These are phyloP conservation scores for Chrysanthemum seticuspe DNA, from an alignment of 129 eudicot genomes.

Conservation along the genomic window DNA sequence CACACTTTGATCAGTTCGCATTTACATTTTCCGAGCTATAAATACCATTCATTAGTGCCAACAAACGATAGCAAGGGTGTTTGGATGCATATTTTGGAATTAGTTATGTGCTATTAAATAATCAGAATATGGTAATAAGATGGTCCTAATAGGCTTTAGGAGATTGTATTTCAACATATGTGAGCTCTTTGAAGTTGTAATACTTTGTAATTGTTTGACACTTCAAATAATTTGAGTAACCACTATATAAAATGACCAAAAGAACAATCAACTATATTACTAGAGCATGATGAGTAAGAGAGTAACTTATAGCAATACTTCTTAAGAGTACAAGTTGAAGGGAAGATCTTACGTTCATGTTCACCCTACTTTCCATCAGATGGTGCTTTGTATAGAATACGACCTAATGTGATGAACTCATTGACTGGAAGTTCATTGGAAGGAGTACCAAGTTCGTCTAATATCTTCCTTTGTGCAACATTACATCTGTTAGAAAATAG, in stretches of 20 bases:
- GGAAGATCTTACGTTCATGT: too few relatives aligned
- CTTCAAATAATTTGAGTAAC: too few relatives aligned
- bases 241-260: too few relatives aligned
- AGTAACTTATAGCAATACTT: too few relatives aligned
- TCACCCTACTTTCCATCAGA: too few relatives aligned
- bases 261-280: too few relatives aligned
- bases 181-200: too few relatives aligned
- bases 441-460: conserved; percentile 93
- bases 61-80: not conserved
- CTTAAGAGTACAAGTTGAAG: too few relatives aligned
- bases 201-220: too few relatives aligned
- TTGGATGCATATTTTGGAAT: not conserved
- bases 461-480: conserved; percentile 97
- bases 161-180: too few relatives aligned
- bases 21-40: not conserved
- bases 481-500: conserved; percentile 46
- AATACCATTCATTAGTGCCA: not conserved
- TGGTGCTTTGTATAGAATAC: too few relatives aligned
- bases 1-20: not conserved
- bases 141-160: not conserved
- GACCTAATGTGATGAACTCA: conserved; percentile 77
- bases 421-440: conserved; percentile 94
- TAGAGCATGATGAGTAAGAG: too few relatives aligned
- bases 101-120: not conserved
- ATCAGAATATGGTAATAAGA: not conserved